Evolutionary conservation across 176 grass and related monocot genomes (phyloP).

Genomic region (Melocanna baccifera): DNA sequence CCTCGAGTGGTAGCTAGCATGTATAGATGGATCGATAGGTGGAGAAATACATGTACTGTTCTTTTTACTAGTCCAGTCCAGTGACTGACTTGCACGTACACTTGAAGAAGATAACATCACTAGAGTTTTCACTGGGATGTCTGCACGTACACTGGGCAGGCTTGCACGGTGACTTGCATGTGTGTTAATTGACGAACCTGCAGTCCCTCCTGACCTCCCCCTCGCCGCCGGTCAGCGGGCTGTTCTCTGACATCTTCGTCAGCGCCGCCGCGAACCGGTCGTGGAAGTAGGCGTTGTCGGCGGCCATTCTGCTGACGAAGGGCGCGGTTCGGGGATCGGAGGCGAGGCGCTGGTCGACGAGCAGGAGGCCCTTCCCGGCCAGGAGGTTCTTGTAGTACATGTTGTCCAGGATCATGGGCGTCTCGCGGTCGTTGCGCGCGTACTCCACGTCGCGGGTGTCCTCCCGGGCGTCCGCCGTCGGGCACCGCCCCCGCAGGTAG

Average conservation of each 20-base stretch:
- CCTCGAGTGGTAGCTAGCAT: no score
- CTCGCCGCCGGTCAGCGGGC: constrained; percentile 29
- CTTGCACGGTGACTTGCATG: no score
- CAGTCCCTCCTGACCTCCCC: constrained; percentile 61
- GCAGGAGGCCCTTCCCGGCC: constrained; percentile 31
- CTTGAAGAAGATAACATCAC: no score
- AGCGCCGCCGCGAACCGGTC: constrained; percentile 42
- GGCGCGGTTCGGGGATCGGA: constrained; percentile 39
- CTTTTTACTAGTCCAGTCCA: no score
- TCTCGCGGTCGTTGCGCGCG: constrained; percentile 56
- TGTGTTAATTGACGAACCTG: constrained; percentile 41
- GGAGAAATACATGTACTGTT: no score
- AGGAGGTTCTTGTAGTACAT: constrained; percentile 56
- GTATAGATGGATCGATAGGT: no score
- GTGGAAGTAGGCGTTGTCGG: constrained; percentile 50
- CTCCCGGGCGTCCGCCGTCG: constrained; percentile 19
- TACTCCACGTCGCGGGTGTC: constrained; percentile 49
- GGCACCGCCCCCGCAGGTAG: constrained; percentile 42
- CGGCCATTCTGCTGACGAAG: constrained; percentile 39
- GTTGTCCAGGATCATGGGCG: constrained; percentile 66
- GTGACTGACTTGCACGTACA: no score
- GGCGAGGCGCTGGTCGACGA: constrained; percentile 53
- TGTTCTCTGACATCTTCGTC: constrained; percentile 47
- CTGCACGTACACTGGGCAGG: no score
- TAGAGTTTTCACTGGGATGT: no score